Conservation (phyloP, 305 asterid genomes). For the Fraxinus ornus region DNA sequence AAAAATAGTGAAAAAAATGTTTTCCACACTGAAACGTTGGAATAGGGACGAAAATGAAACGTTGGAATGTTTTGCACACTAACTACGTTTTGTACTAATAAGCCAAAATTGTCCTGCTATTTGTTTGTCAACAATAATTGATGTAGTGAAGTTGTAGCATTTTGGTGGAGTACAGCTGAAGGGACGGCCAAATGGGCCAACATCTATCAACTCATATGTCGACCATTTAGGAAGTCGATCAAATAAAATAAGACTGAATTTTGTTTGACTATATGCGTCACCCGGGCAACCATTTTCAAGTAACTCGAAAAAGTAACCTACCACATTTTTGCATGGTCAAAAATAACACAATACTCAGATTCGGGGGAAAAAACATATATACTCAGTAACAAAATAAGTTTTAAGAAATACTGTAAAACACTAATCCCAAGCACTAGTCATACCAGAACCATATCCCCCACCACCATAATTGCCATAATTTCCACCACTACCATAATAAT, state of each 20-base stretch:
- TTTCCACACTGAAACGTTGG: too few relatives aligned
- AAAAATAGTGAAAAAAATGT: too few relatives aligned
- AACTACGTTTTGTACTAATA: too few relatives aligned
- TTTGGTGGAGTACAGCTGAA: not conserved
- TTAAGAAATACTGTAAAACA: not conserved
- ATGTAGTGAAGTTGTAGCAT: not conserved
- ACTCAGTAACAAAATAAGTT: conserved; percentile 27
- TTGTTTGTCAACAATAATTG: not conserved
- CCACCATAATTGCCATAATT: conserved; percentile 35
- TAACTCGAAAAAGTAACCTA: not conserved
- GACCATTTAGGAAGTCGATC: not conserved
- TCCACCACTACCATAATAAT: conserved; percentile 49
- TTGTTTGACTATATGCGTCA: not conserved
- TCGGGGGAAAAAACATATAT: conserved; percentile 26
- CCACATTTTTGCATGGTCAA: conserved; percentile 25
- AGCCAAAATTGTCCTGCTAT: not conserved
- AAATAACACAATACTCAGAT: conserved; percentile 32
- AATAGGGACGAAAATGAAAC: too few relatives aligned
- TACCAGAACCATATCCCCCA: conserved; percentile 45
- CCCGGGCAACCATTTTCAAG: not conserved
- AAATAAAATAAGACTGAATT: not conserved
- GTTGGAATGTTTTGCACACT: too few relatives aligned
- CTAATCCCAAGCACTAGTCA: conserved; percentile 66
- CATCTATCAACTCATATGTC: not conserved
- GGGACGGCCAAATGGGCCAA: not conserved